These are phyloP conservation scores for Verbena officinalis DNA, from an alignment of 257 asterid genomes.

Conservation along the genomic window DNA sequence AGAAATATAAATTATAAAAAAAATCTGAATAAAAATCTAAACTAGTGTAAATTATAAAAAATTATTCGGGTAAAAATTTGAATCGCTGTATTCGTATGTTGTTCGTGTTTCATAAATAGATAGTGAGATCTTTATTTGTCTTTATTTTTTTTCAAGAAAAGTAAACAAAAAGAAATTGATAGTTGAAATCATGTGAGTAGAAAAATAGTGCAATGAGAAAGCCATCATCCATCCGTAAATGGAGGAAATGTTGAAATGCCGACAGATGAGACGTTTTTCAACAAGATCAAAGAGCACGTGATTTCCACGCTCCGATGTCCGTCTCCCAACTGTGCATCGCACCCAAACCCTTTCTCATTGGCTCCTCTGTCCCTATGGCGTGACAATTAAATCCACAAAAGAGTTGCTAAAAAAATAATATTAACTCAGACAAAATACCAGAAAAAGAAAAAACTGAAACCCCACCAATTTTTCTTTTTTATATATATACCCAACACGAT, in stretches of 20 bases:
- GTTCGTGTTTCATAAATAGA: too few relatives aligned
- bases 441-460: not conserved
- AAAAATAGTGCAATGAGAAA: slow-evolving; percentile 23
- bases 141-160: too few relatives aligned
- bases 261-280: slow-evolving; percentile 16
- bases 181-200: too few relatives aligned
- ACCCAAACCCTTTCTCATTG: slow-evolving; percentile 51
- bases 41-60: too few relatives aligned
- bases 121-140: too few relatives aligned
- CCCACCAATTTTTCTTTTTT: too few relatives aligned
- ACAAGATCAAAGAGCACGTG: slow-evolving; percentile 41
- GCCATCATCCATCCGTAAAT: slow-evolving; percentile 24
- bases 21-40: too few relatives aligned
- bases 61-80: too few relatives aligned
- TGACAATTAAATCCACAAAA: slow-evolving; percentile 34
- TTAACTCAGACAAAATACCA: not conserved
- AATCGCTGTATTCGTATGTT: too few relatives aligned
- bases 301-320: slow-evolving; percentile 52
- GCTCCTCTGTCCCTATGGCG: slow-evolving; percentile 46
- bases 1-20: too few relatives aligned
- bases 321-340: slow-evolving; percentile 54
- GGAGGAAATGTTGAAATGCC: slow-evolving; percentile 30
- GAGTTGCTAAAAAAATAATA: slow-evolving; percentile 4
- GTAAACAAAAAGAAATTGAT: too few relatives aligned
- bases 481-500: slow-evolving; percentile 26